These are phyloP conservation scores for Dryas drummondii DNA, from an alignment of 306 rosid species.

Conservation along the genomic window DNA sequence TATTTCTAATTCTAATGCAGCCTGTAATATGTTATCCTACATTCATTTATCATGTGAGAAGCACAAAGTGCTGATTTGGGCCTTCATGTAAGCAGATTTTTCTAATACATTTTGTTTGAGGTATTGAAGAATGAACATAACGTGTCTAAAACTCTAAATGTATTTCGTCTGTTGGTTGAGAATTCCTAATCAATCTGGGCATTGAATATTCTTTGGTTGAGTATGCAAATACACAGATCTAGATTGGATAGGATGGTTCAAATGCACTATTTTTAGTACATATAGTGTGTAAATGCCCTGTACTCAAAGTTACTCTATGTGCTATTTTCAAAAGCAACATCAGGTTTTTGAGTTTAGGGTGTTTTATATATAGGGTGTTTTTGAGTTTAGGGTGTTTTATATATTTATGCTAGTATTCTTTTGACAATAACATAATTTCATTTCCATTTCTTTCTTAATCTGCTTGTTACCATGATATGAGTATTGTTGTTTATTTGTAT, in stretches of 20 bases:
- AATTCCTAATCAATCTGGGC: background rate
- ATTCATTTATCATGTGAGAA: background rate
- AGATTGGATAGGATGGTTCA: background rate
- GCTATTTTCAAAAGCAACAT: background rate
- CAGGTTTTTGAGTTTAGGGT: background rate
- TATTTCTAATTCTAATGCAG: background rate
- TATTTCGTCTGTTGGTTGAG: background rate
- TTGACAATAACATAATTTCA: background rate
- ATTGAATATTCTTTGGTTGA: slow-evolving; percentile 1
- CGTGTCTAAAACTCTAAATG: background rate
- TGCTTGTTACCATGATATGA: background rate
- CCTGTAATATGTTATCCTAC: background rate
- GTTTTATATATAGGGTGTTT: background rate
- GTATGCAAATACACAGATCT: background rate
- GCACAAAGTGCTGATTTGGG: background rate
- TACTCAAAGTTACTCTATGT: background rate
- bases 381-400: background rate
- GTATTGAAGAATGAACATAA: background rate
- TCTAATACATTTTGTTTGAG: background rate
- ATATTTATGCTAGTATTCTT: background rate
- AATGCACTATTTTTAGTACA: background rate
- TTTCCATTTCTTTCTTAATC: background rate
- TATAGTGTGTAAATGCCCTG: background rate
- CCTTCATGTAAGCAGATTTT: background rate
- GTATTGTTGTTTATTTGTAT: slow-evolving; percentile 1